These are phyloP conservation scores for Thermothielavioides terrestris DNA, from an alignment of 495 filamentous ascomycete genomes.

Conservation along the genomic window DNA sequence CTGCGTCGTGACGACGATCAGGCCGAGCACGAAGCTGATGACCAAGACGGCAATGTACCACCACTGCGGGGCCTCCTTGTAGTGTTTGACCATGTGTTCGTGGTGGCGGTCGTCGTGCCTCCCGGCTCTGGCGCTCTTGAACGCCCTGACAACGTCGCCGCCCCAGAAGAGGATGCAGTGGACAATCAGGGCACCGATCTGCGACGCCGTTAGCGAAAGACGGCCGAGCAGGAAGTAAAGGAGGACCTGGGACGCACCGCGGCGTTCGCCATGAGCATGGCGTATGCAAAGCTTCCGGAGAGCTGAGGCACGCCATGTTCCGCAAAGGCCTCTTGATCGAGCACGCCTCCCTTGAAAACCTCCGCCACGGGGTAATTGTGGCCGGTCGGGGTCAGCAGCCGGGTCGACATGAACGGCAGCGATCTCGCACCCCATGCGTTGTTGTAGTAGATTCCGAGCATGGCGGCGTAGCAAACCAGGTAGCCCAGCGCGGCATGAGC, in stretches of 20 bases:
- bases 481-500: constrained; percentile 28
- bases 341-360: constrained; percentile 30
- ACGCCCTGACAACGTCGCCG: constrained; percentile 9
- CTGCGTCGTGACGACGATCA: constrained; percentile 35
- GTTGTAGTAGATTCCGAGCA: constrained; percentile 40
- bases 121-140: constrained; percentile 12
- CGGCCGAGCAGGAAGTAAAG: too few species aligned
- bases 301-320: constrained; percentile 35
- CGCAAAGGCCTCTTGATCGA: constrained; percentile 26
- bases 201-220: too few species aligned
- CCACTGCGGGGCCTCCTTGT: constrained; percentile 47
- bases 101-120: constrained; percentile 17
- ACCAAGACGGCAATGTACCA: constrained; percentile 45
- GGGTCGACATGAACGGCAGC: constrained; percentile 44
- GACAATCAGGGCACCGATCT: constrained; percentile 16
- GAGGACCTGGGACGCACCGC: constrained; percentile 19
- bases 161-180: constrained; percentile 22
- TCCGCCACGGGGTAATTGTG: constrained; percentile 38
- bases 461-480: constrained; percentile 32
- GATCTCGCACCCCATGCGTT: constrained; percentile 41
- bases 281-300: constrained; percentile 34
- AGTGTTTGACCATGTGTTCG: constrained; percentile 31
- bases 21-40: constrained; percentile 40
- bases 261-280: constrained; percentile 38
- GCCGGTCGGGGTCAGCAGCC: constrained; percentile 30